These are phyloP conservation scores for Microascus cirrosus DNA, from an alignment of 2,329 filamentous ascomycete genomes.

Conservation along the genomic window DNA sequence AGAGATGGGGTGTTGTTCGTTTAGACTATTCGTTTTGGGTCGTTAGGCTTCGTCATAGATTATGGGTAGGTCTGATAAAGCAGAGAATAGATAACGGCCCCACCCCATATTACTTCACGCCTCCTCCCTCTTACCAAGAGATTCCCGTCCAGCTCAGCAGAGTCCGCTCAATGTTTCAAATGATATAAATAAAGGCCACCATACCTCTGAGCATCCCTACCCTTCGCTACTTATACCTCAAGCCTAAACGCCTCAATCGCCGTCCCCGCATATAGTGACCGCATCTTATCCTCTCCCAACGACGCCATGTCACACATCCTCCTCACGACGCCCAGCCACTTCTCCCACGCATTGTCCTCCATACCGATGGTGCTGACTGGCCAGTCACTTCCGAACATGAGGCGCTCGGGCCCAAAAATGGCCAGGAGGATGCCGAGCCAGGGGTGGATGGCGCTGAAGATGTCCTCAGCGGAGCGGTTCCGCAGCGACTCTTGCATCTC, in stretches of 20 bases:
- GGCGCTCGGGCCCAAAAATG: slow-evolving; percentile 57
- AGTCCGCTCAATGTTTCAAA: background rate
- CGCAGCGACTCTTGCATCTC: slow-evolving; percentile 56
- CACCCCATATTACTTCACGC: background rate
- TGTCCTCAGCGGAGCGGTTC: slow-evolving; percentile 34
- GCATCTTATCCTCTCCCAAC: slow-evolving; percentile 48
- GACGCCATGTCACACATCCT: slow-evolving; percentile 52
- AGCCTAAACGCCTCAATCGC: slow-evolving; percentile 61
- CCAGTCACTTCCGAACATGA: slow-evolving; percentile 94
- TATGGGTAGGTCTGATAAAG: background rate
- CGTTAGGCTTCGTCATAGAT: background rate
- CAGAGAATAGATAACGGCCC: background rate
- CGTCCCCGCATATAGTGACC: slow-evolving; percentile 61
- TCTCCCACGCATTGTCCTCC: slow-evolving; percentile 53
- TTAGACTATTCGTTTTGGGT: background rate
- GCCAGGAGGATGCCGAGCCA: slow-evolving; percentile 65
- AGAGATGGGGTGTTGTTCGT: background rate
- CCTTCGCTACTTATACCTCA: background rate
- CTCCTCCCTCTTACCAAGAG: background rate
- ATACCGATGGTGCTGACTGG: slow-evolving; percentile 61
- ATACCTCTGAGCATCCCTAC: background rate
- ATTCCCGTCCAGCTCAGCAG: background rate
- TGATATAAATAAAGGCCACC: background rate
- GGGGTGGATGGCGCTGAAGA: slow-evolving; percentile 53
- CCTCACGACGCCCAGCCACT: slow-evolving; percentile 65